phyloP scores from a whole-genome alignment of 176 grass and related monocot species.

The Carex cristatella region DNA sequence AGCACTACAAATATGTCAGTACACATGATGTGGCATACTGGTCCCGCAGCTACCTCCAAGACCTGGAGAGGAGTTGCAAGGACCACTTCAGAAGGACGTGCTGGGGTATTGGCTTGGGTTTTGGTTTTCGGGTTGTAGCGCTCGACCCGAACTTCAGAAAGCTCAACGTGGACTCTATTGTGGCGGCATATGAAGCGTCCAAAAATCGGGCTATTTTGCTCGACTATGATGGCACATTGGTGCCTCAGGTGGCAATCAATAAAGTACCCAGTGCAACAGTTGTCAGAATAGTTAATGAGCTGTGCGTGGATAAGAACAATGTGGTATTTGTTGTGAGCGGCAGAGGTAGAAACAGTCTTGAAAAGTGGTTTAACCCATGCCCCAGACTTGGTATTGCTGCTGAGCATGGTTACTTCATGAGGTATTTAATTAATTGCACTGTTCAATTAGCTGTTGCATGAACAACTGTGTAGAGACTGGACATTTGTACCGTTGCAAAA shows the following conservation, averaged over 20 bases:
- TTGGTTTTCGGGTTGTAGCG: slow-evolving; percentile 93
- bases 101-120: slow-evolving; percentile 95
- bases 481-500: background rate
- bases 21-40: slow-evolving; percentile 86
- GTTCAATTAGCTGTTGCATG: background rate
- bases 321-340: slow-evolving; percentile 76
- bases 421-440: slow-evolving; percentile 29
- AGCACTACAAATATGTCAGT: slow-evolving; percentile 88
- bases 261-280: slow-evolving; percentile 53
- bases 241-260: slow-evolving; percentile 57
- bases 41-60: slow-evolving; percentile 66
- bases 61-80: slow-evolving; percentile 76
- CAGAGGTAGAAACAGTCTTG: slow-evolving; percentile 49
- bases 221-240: slow-evolving; percentile 91
- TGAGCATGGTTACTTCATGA: slow-evolving; percentile 86
- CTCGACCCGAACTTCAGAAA: slow-evolving; percentile 88
- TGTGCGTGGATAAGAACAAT: slow-evolving; percentile 72
- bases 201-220: slow-evolving; percentile 74
- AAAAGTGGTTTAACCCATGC: slow-evolving; percentile 64
- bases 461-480: background rate
- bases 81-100: slow-evolving; percentile 86
- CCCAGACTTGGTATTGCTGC: slow-evolving; percentile 69
- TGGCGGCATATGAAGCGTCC: slow-evolving; percentile 54
- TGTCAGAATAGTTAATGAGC: slow-evolving; percentile 61
- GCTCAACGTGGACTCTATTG: slow-evolving; percentile 74